Conservation (phyloP, 2,329 filamentous ascomycete species). For the Fusarium cicatricum region DNA sequence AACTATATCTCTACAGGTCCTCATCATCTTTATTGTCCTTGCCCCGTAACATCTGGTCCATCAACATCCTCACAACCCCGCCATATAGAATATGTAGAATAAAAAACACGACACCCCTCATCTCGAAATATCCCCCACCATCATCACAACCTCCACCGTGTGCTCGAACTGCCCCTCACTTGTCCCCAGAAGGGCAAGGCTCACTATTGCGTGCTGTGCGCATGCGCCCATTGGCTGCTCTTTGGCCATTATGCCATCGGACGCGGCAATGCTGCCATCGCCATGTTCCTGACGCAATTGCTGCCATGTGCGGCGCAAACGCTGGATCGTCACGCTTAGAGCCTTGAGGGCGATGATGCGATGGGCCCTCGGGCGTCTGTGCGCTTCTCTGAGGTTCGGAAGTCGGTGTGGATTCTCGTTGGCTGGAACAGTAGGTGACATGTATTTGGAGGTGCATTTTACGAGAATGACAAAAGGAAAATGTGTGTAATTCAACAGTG, state of each 20-base stretch:
- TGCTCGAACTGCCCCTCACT: conserved; percentile 35
- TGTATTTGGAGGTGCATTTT: neutral
- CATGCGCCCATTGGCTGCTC: conserved; percentile 24
- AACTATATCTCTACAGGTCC: neutral
- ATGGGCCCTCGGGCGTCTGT: conserved; percentile 23
- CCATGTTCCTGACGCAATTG: conserved; percentile 39
- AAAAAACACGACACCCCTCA: conserved; percentile 10
- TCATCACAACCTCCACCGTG: neutral
- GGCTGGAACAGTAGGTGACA: no score
- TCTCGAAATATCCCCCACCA: conserved; percentile 22
- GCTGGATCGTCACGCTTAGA: no score
- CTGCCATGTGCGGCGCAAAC: conserved; percentile 4
- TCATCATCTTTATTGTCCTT: conserved; percentile 6
- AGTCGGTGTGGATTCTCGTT: conserved; percentile 24
- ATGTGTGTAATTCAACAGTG: no score
- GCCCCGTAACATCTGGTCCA: neutral
- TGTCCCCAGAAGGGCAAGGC: conserved; percentile 37
- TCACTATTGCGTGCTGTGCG: conserved; percentile 40
- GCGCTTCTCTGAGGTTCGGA: conserved; percentile 15
- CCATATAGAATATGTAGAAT: conserved; percentile 16
- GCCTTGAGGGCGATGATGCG: conserved; percentile 21
- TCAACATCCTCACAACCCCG: conserved; percentile 15
- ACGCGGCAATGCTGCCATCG: conserved; percentile 40
- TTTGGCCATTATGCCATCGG: conserved; percentile 37
- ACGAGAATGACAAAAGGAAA: neutral